These are phyloP conservation scores for Nicotiana sylvestris DNA, from an alignment of 257 asterid species.

Conservation along the genomic window DNA sequence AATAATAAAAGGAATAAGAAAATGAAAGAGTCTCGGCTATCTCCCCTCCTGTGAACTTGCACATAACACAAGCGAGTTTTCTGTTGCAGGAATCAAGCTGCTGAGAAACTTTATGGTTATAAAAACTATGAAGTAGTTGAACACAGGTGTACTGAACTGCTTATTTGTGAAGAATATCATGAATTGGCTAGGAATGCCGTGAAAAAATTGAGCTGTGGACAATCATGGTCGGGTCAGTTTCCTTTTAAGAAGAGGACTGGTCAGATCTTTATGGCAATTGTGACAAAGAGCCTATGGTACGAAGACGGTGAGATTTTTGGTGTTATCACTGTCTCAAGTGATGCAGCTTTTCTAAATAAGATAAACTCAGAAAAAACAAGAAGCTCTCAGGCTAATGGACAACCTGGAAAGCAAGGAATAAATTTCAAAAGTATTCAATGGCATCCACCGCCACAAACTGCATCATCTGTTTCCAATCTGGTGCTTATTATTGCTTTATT, in stretches of 20 bases:
- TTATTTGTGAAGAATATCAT: slow-evolving; percentile 41
- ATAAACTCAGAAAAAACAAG: slow-evolving; percentile 17
- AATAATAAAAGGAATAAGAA: neutral
- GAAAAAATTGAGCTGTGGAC: slow-evolving; percentile 41
- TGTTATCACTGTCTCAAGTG: slow-evolving; percentile 63
- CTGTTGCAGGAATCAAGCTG: slow-evolving; percentile 59
- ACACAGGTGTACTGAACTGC: slow-evolving; percentile 32
- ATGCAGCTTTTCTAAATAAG: slow-evolving; percentile 52
- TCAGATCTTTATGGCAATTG: slow-evolving; percentile 50
- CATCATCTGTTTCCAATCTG: slow-evolving; percentile 59
- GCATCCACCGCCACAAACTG: slow-evolving; percentile 32
- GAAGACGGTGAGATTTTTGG: slow-evolving; percentile 66
- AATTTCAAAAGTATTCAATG: slow-evolving; percentile 34
- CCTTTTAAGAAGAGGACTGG: slow-evolving; percentile 56
- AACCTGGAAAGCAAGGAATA: slow-evolving; percentile 26
- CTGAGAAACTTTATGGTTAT: slow-evolving; percentile 74
- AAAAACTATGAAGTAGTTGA: slow-evolving; percentile 57
- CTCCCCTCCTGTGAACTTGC: neutral
- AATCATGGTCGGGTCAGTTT: slow-evolving; percentile 73
- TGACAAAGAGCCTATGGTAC: slow-evolving; percentile 57
- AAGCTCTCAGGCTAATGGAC: slow-evolving; percentile 20
- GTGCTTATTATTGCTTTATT: slow-evolving; percentile 38
- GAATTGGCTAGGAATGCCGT: slow-evolving; percentile 25
- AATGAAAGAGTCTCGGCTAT: neutral
- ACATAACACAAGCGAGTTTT: neutral